Conservation (phyloP, 2,329 filamentous ascomycete species). For the Phyllosticta paracitricarpa region DNA sequence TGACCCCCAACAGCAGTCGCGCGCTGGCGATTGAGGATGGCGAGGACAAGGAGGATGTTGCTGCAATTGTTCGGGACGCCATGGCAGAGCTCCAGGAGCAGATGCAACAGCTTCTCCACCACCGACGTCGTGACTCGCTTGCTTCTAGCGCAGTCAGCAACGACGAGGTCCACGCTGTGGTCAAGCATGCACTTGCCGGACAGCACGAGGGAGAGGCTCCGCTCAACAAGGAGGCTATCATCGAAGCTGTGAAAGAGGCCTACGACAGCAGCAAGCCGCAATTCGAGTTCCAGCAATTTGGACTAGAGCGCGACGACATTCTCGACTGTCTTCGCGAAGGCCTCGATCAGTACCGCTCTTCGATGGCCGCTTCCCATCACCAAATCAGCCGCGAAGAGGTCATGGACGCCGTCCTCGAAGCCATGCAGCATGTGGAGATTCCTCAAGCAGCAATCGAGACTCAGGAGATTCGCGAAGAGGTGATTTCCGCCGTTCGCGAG, state of each 20-base stretch:
- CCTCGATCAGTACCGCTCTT: conserved; percentile 60
- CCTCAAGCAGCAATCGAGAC: conserved; percentile 62
- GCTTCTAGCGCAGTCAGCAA: conserved; percentile 60
- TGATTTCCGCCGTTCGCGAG: conserved; percentile 73
- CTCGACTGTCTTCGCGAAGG: conserved; percentile 79
- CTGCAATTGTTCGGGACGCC: conserved; percentile 67
- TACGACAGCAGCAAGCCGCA: conserved; percentile 94
- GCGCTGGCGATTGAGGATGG: conserved; percentile 27
- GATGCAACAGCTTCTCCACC: conserved; percentile 67
- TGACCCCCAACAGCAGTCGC: conserved; percentile 39
- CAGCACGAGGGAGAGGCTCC: conserved; percentile 35
- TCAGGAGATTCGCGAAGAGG: conserved; percentile 67
- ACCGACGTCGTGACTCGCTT: conserved; percentile 58
- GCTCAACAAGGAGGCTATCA: conserved; percentile 65
- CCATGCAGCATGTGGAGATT: conserved; percentile 68
- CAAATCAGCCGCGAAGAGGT: conserved; percentile 75
- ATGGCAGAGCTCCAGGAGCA: conserved; percentile 75
- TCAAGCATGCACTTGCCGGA: conserved; percentile 62
- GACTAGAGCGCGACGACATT: conserved; percentile 82
- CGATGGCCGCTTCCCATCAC: conserved; percentile 24
- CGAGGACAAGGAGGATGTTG: conserved; percentile 56
- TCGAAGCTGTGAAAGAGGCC: conserved; percentile 77
- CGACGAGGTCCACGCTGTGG: conserved; percentile 75
- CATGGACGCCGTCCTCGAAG: conserved; percentile 74
- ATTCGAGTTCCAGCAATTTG: conserved; percentile 81